These are phyloP conservation scores for Rutstroemia sp. DNA, from an alignment of 2,329 filamentous ascomycete species.

Conservation along the genomic window DNA sequence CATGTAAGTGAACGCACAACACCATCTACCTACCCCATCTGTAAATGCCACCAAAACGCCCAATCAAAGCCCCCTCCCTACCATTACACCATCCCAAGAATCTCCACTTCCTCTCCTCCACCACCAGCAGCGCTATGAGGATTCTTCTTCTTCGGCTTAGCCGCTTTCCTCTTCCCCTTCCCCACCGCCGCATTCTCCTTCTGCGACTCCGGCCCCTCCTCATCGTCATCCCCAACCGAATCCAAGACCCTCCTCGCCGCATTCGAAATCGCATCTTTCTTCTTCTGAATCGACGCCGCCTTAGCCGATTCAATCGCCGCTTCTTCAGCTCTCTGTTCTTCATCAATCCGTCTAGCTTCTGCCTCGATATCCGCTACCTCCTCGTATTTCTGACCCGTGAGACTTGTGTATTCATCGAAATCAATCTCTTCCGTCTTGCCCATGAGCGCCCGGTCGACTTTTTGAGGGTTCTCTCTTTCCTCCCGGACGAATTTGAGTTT, in stretches of 20 bases:
- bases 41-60: background rate
- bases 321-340: conserved; percentile 41
- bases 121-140: conserved; percentile 19
- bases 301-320: conserved; percentile 37
- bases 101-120: conserved; percentile 27
- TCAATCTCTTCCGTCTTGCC: conserved; percentile 53
- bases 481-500: conserved; percentile 80
- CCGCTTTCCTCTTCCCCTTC: conserved; percentile 12
- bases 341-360: conserved; percentile 38
- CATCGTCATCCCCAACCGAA: conserved; percentile 11
- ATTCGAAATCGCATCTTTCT: conserved; percentile 24
- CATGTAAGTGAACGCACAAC: background rate
- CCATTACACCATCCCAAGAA: conserved; percentile 17
- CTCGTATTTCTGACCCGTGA: conserved; percentile 46
- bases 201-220: conserved; percentile 12
- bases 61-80: background rate
- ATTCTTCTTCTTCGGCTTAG: conserved; percentile 24
- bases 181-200: conserved; percentile 2
- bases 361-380: conserved; percentile 48
- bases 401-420: conserved; percentile 52
- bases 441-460: conserved; percentile 57
- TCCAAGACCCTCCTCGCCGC: conserved; percentile 13
- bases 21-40: background rate
- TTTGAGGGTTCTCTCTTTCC: conserved; percentile 57
- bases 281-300: conserved; percentile 19